phyloP scores from a whole-genome alignment of 1,139 yeast genomes.

The Nematodospora anomalae region DNA sequence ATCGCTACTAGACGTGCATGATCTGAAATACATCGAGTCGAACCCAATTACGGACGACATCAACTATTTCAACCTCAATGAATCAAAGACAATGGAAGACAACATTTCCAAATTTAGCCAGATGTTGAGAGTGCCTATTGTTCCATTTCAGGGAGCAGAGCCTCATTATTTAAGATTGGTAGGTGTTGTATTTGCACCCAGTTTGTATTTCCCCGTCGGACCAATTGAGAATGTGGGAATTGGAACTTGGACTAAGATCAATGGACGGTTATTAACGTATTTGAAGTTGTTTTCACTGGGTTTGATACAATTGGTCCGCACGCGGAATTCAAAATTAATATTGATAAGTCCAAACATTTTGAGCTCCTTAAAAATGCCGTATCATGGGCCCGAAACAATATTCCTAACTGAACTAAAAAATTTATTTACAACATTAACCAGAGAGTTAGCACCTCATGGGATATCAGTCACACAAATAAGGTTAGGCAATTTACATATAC shows the following conservation, averaged over 20 bases:
- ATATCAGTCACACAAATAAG: slow-evolving; percentile 47
- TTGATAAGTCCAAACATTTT: slow-evolving; percentile 45
- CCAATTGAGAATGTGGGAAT: slow-evolving; percentile 61
- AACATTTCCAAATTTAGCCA: slow-evolving; percentile 40
- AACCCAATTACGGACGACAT: slow-evolving; percentile 56
- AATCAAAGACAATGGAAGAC: slow-evolving; percentile 30
- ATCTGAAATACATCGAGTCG: slow-evolving; percentile 56
- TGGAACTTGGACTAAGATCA: slow-evolving; percentile 53
- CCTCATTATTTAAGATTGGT: slow-evolving; percentile 54
- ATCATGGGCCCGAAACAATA: slow-evolving; percentile 50
- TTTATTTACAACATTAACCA: slow-evolving; percentile 38
- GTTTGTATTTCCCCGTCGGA: slow-evolving; percentile 64
- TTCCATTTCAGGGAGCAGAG: slow-evolving; percentile 52
- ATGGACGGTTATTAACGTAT: slow-evolving; percentile 47
- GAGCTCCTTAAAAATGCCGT: slow-evolving; percentile 44
- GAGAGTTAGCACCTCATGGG: slow-evolving; percentile 44
- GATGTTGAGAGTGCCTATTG: slow-evolving; percentile 37
- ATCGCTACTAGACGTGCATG: slow-evolving; percentile 66
- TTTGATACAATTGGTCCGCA: slow-evolving; percentile 54
- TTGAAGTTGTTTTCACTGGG: slow-evolving; percentile 57
- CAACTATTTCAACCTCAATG: slow-evolving; percentile 42
- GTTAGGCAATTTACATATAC: slow-evolving; percentile 48
- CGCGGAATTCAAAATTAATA: slow-evolving; percentile 44
- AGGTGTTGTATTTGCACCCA: slow-evolving; percentile 64
- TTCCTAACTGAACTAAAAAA: slow-evolving; percentile 37